phyloP scores from a whole-genome alignment of 2,329 filamentous ascomycete genomes.

The Exophiala xenobiotica region DNA sequence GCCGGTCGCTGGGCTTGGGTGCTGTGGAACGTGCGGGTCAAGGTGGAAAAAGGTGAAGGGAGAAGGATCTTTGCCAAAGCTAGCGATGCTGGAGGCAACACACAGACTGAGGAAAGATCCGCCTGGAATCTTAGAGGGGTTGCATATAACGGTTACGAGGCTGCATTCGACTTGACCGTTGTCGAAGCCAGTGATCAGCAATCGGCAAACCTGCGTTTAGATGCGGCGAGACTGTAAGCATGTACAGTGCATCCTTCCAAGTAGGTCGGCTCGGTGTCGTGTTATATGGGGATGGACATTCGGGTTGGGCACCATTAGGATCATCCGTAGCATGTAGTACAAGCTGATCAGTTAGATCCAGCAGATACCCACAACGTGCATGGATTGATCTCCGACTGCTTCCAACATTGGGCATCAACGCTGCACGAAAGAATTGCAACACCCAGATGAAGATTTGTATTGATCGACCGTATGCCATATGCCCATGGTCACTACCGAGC shows the following conservation, averaged over 20 bases:
- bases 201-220: neutral
- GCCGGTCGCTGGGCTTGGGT: conserved; percentile 56
- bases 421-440: neutral
- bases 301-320: conserved; percentile 22
- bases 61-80: conserved; percentile 55
- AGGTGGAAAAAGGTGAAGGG: conserved; percentile 41
- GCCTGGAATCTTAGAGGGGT: conserved; percentile 62
- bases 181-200: conserved; percentile 26
- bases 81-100: conserved; percentile 54
- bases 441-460: conserved; percentile 1
- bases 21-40: conserved; percentile 52
- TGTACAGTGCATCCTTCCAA: neutral
- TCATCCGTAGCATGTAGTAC: conserved; percentile 11
- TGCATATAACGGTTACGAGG: conserved; percentile 61
- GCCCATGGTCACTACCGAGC: no score
- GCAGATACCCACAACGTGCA: neutral
- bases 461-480: neutral
- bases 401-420: conserved; percentile 12
- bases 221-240: conserved; percentile 1
- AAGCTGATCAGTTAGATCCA: conserved; percentile 8
- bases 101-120: conserved; percentile 46
- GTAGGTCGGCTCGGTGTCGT: neutral
- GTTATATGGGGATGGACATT: conserved; percentile 8
- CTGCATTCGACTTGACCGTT: conserved; percentile 51
- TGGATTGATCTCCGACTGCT: no score